Base-by-base conservation (phyloP, 2,329 filamentous ascomycete species). In the Colletotrichum tropicicola region DNA sequence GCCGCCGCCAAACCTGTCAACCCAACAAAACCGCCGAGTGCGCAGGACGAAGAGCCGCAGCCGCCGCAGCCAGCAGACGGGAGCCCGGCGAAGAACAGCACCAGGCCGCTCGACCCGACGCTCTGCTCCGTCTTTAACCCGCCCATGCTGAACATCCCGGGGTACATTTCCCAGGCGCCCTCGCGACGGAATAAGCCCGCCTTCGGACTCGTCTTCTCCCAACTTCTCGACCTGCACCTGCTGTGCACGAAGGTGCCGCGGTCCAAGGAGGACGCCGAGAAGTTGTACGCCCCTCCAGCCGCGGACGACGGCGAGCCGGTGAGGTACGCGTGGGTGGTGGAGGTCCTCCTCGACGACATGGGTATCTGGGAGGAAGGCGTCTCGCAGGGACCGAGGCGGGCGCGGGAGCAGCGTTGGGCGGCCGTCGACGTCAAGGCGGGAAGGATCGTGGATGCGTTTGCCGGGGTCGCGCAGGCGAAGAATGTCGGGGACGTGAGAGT, bases 171-270 rank as follows among this genome's bases (percentile, higher is more conserved):
- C 41, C 58, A 69, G 39, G 69, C 48, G 32, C 64, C 67, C 25
- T 45, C 70, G 21, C 70, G 74, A 8, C 71, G 74, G 55, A 82
- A 77, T 65, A 86, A 83, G 64, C 84, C 85, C 6, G 79, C 79
- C 15, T 88, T 87, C 58, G 87, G 87, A 5, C 75, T 81, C 13
- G 79, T 85, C 5, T 89, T 89, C 66, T 70, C 81, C 6, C 83
- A 86, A 72, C 77, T 89, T 43, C 75, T 87, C 0, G 82, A 87
- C 47, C 54, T 89, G 17, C 86, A 89, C 65, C 68, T 90, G 5
- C 75, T 89, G 3, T 81, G 83, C 63, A 83, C 81, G 5, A 71
- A 71, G 3, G 65, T 86, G 1, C 82, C 85, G 23, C 76, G 77
- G 43, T 72, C 71, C 5, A 72, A 71, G 15, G 72, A 54, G 2